Conservation (phyloP, 495 filamentous ascomycete genomes). For the Venustampulla echinocandica region DNA sequence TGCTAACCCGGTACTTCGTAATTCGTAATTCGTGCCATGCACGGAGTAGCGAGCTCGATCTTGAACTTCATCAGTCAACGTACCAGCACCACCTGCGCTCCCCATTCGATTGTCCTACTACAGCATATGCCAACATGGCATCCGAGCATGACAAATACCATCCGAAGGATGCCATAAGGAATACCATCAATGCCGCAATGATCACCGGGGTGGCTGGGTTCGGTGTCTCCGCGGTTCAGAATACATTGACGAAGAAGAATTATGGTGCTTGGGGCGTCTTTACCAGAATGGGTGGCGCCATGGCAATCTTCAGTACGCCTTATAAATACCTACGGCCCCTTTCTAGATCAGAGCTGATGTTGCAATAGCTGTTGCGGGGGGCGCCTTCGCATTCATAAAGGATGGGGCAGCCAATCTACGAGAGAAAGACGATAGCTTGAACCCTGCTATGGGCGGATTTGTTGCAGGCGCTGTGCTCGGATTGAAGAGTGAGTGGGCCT, state of each 20-base stretch:
- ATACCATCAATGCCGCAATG: conserved; percentile 52
- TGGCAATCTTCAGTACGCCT: conserved; percentile 55
- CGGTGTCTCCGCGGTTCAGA: conserved; percentile 69
- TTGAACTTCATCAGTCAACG: conserved; percentile 6
- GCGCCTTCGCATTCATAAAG: conserved; percentile 68
- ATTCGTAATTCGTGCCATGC: too few species aligned
- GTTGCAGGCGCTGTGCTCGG: conserved; percentile 61
- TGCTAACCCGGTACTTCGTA: too few species aligned
- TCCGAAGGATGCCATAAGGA: conserved; percentile 67
- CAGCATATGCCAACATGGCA: conserved; percentile 19
- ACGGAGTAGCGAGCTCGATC: background rate
- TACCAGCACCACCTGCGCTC: conserved; percentile 1
- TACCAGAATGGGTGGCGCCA: conserved; percentile 57
- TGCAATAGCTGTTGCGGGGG: conserved; percentile 63
- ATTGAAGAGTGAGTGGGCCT: conserved; percentile 41
- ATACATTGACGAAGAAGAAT: conserved; percentile 72
- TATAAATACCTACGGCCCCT: background rate
- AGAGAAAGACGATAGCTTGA: conserved; percentile 62
- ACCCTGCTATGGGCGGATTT: conserved; percentile 65
- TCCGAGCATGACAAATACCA: conserved; percentile 47
- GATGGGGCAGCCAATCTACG: conserved; percentile 68
- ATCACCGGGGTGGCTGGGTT: conserved; percentile 60
- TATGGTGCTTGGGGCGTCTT: conserved; percentile 69
- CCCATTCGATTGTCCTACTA: conserved; percentile 1
- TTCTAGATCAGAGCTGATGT: background rate